These are phyloP conservation scores for Ploettnerulaceae sp. DNA, from an alignment of 2,329 filamentous ascomycete genomes.

Conservation along the genomic window DNA sequence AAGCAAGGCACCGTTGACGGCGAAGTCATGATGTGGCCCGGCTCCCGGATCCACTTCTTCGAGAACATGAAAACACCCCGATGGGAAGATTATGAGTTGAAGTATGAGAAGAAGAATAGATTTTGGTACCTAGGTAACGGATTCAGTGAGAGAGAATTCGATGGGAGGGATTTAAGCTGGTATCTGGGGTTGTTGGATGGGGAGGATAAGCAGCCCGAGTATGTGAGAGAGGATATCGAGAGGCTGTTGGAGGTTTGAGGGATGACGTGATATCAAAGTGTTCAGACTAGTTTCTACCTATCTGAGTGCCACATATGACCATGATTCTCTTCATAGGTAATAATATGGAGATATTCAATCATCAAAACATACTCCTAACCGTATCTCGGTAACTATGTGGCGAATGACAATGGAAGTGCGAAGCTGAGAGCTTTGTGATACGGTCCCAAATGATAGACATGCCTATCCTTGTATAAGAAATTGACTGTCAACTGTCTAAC, in stretches of 20 bases:
- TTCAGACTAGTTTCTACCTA: no score
- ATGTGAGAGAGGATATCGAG: slow-evolving; percentile 2
- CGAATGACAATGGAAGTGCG: no score
- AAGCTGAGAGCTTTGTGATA: no score
- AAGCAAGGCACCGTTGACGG: slow-evolving; percentile 20
- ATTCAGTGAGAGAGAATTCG: slow-evolving; percentile 36
- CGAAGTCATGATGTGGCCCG: slow-evolving; percentile 40
- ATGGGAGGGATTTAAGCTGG: slow-evolving; percentile 16
- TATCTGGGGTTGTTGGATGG: slow-evolving; percentile 15
- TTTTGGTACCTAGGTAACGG: slow-evolving; percentile 39
- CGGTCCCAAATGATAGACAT: no score
- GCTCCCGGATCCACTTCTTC: slow-evolving; percentile 44
- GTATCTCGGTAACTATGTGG: no score
- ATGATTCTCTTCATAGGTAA: no score
- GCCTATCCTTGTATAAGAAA: no score
- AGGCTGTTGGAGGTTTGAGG: slow-evolving; percentile 1
- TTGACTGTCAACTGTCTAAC: no score
- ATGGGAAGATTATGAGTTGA: slow-evolving; percentile 40
- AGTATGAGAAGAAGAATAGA: slow-evolving; percentile 27
- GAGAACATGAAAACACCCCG: slow-evolving; percentile 37
- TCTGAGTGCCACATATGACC: no score
- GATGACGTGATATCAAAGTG: no score
- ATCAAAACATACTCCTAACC: no score
- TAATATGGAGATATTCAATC: no score
- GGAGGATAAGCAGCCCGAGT: slow-evolving; percentile 12